A percentile compares a stretch with the other conserved stretches of the same genome.
These are phyloP conservation scores for Gymnopilus junonius DNA, from an alignment of 768 basidiomycete genomes.

Conservation along the genomic window DNA sequence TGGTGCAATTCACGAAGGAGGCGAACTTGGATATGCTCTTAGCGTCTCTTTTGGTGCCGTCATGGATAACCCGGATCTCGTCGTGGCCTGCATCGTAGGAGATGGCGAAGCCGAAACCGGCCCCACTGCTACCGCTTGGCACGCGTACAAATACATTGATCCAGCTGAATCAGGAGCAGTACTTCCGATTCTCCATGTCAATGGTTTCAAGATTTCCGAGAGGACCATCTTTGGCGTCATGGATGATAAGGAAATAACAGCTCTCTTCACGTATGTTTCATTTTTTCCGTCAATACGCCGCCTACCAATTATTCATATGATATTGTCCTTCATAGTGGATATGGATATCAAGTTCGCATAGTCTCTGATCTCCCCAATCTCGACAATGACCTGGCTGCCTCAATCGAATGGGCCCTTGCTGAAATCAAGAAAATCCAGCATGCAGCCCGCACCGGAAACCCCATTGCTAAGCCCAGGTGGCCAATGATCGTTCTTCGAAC, in stretches of 20 bases:
- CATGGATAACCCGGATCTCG: constrained; percentile 89
- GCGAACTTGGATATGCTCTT: constrained; percentile 89
- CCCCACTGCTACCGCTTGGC: constrained; percentile 83
- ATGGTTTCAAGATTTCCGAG: constrained; percentile 91
- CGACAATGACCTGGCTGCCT: constrained; percentile 79
- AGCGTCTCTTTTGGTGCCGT: constrained; percentile 85
- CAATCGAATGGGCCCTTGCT: constrained; percentile 78
- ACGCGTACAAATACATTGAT: constrained; percentile 89
- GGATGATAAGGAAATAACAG: constrained; percentile 83
- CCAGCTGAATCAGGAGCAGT: constrained; percentile 90
- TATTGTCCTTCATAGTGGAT: constrained; percentile 50
- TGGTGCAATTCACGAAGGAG: constrained; percentile 90
- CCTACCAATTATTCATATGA: constrained; percentile 1
- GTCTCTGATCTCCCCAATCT: constrained; percentile 70
- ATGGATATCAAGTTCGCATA: constrained; percentile 89
- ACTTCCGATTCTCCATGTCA: constrained; percentile 87
- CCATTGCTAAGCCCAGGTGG: constrained; percentile 90
- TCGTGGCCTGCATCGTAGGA: constrained; percentile 82
- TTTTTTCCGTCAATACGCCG: neutral
- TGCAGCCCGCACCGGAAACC: constrained; percentile 75
- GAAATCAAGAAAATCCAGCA: constrained; percentile 80
- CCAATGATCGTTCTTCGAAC: constrained; percentile 86
- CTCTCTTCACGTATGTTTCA: constrained; percentile 69
- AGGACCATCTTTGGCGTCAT: constrained; percentile 89
- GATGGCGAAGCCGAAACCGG: constrained; percentile 89